These are phyloP conservation scores for Penicillium sp. DNA, from an alignment of 2,329 filamentous ascomycete genomes.

Conservation along the genomic window DNA sequence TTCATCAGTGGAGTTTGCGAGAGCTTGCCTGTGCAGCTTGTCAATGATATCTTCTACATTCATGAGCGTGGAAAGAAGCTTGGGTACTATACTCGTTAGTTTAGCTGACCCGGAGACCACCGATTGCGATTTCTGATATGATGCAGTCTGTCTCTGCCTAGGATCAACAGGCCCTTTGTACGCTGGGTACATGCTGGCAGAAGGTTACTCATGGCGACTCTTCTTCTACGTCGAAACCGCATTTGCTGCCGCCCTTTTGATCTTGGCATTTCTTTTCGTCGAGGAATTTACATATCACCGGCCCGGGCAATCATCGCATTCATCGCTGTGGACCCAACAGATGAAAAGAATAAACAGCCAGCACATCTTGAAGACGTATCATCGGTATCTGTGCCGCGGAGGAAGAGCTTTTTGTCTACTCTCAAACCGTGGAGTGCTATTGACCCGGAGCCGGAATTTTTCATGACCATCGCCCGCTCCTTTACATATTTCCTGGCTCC, in stretches of 20 bases:
- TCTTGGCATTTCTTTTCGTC: conserved; percentile 55
- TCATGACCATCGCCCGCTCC: conserved; percentile 45
- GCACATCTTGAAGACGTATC: conserved; percentile 23
- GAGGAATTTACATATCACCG: conserved; percentile 57
- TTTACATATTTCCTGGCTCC: conserved; percentile 49
- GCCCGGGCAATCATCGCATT: conserved; percentile 15
- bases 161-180: conserved; percentile 55
- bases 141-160: conserved; percentile 51
- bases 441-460: conserved; percentile 44
- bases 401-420: conserved; percentile 42
- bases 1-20: conserved; percentile 41
- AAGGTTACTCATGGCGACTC: conserved; percentile 55
- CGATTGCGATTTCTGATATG: conserved; percentile 2
- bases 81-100: conserved; percentile 54
- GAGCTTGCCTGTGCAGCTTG: conserved; percentile 46
- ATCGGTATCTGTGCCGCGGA: conserved; percentile 25
- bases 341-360: conserved; percentile 11
- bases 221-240: conserved; percentile 60
- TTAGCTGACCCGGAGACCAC: background rate
- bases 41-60: conserved; percentile 48
- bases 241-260: conserved; percentile 44
- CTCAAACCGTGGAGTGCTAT: conserved; percentile 45
- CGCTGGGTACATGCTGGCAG: conserved; percentile 58
- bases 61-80: conserved; percentile 49
- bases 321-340: conserved; percentile 1